These are phyloP conservation scores for Daldinia decipiens DNA, from an alignment of 495 filamentous ascomycete genomes.

Conservation along the genomic window DNA sequence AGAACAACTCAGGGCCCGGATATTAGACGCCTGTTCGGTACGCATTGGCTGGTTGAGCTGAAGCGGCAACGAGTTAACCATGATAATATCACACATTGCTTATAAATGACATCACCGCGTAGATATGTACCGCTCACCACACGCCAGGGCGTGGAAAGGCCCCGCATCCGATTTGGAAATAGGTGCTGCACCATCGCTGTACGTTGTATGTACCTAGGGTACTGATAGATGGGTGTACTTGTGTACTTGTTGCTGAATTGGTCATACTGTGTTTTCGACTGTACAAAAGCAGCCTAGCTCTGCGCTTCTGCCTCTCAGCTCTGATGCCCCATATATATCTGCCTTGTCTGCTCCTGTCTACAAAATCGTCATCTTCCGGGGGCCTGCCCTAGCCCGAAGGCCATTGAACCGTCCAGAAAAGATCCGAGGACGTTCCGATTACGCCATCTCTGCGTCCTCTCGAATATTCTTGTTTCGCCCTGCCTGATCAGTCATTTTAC, in stretches of 20 bases:
- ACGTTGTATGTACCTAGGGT: constrained; percentile 12
- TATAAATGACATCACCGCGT: constrained; percentile 35
- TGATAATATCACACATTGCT: constrained; percentile 11
- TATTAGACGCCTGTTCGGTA: constrained; percentile 11
- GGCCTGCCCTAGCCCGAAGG: constrained; percentile 15
- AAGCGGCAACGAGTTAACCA: constrained; percentile 16
- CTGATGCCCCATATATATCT: constrained; percentile 32
- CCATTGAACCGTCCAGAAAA: constrained; percentile 37
- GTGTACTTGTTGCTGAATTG: constrained; percentile 8
- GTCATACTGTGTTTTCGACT: constrained; percentile 36
- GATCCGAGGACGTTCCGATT: constrained; percentile 42
- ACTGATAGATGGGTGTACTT: constrained; percentile 19
- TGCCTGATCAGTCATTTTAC: no score
- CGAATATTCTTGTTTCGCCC: constrained; percentile 22
- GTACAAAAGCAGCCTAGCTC: constrained; percentile 31
- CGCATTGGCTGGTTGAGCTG: constrained; percentile 18
- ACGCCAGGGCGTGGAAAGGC: constrained; percentile 32
- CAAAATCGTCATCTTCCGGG: constrained; percentile 42
- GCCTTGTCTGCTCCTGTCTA: constrained; percentile 13
- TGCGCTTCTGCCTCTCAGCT: constrained; percentile 39
- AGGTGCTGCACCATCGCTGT: constrained; percentile 12
- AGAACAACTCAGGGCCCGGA: constrained; percentile 3
- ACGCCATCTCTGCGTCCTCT: constrained; percentile 37
- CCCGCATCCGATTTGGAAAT: constrained; percentile 37
- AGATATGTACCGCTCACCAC: constrained; percentile 16